A percentile compares a stretch with the other conserved stretches of the same genome.
phyloP scores from a whole-genome alignment of 1,284 basidiomycete species.

The Cystobasidiaceae sp. region DNA sequence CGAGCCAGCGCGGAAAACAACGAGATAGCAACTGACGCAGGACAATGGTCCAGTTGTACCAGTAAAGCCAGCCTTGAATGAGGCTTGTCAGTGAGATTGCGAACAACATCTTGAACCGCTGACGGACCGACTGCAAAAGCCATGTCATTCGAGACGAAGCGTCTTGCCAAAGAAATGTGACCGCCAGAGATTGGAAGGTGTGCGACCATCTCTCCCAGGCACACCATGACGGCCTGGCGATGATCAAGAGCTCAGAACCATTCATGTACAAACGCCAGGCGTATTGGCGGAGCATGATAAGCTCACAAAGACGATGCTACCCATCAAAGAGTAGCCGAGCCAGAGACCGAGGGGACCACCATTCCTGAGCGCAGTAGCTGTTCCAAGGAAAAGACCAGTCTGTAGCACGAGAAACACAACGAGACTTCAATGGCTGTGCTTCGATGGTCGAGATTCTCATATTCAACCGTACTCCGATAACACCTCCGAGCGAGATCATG shows the following conservation, averaged over 20 bases:
- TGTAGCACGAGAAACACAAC: neutral
- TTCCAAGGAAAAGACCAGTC: slow-evolving; percentile 45
- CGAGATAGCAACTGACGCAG: neutral
- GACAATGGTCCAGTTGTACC: slow-evolving; percentile 34
- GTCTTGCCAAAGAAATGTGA: slow-evolving; percentile 70
- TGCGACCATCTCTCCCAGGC: slow-evolving; percentile 57
- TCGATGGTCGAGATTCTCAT: neutral
- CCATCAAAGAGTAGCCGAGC: slow-evolving; percentile 43
- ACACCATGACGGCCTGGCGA: slow-evolving; percentile 44
- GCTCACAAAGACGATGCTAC: slow-evolving; percentile 12
- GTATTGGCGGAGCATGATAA: no score
- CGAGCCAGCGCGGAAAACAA: neutral
- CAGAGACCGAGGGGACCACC: slow-evolving; percentile 51
- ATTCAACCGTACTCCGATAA: slow-evolving; percentile 13
- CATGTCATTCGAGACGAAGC: slow-evolving; percentile 72
- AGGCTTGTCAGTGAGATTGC: neutral
- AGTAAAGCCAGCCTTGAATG: slow-evolving; percentile 61
- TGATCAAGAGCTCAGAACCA: slow-evolving; percentile 46
- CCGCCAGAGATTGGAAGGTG: slow-evolving; percentile 55
- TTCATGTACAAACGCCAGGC: neutral
- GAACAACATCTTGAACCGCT: slow-evolving; percentile 48
- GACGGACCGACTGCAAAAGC: slow-evolving; percentile 55
- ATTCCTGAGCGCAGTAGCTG: slow-evolving; percentile 46
- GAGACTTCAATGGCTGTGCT: neutral
- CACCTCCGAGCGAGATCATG: slow-evolving; percentile 25